phyloP scores from a whole-genome alignment of 2,329 filamentous ascomycete genomes.

The Fusarium sp. region DNA sequence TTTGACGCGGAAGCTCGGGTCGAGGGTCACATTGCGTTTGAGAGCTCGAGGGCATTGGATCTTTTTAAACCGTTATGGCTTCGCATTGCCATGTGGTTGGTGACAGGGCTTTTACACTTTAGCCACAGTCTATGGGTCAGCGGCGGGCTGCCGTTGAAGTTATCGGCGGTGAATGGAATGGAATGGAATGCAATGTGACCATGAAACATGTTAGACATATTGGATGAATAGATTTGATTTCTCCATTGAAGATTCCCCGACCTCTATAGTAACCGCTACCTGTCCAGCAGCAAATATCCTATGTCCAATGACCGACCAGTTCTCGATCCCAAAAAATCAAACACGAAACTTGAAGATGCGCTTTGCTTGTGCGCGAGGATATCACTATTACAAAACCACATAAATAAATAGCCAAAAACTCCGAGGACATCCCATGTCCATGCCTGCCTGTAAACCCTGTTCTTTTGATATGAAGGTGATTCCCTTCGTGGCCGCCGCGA shows the following conservation, averaged over 20 bases:
- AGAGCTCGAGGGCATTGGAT: background rate
- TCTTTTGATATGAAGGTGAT: constrained; percentile 18
- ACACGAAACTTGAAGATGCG: constrained; percentile 30
- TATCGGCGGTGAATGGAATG: background rate
- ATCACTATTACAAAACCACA: constrained; percentile 38
- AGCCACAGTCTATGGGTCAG: constrained; percentile 3
- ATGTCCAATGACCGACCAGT: background rate
- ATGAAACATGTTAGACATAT: background rate
- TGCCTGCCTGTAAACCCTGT: constrained; percentile 34
- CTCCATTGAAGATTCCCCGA: constrained; percentile 17
- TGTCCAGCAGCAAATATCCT: background rate
- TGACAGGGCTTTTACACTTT: background rate
- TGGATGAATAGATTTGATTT: background rate
- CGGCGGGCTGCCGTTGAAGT: background rate
- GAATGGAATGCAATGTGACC: background rate
- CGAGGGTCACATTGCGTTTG: constrained; percentile 6
- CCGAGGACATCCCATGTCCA: constrained; percentile 31
- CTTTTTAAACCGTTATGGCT: constrained; percentile 1
- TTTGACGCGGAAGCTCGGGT: background rate
- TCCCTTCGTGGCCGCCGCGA: constrained; percentile 12
- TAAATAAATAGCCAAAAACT: constrained; percentile 29
- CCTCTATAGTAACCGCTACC: constrained; percentile 19
- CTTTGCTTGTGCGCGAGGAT: constrained; percentile 31
- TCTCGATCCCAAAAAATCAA: constrained; percentile 18
- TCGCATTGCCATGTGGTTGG: constrained; percentile 6